phyloP scores from a whole-genome alignment of 129 eudicot genomes.

The Flaveria bidentis region DNA sequence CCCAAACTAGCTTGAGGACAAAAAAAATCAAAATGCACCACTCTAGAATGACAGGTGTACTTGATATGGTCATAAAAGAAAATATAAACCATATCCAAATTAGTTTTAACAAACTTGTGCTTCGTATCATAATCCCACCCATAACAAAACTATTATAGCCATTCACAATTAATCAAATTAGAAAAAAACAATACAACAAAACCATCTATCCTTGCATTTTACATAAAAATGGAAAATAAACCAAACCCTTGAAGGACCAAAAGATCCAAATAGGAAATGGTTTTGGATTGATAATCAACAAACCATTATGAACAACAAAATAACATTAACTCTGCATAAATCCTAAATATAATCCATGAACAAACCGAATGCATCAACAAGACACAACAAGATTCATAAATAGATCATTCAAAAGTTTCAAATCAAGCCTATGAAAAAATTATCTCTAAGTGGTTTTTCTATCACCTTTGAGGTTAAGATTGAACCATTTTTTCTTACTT shows the following conservation, averaged over 20 bases:
- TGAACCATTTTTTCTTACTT: constrained; percentile 77
- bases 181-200: neutral
- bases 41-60: too few relatives aligned
- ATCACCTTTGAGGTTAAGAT: constrained; percentile 70
- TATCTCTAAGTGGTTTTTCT: constrained; percentile 40
- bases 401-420: neutral
- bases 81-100: neutral
- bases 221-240: neutral
- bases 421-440: constrained; percentile 4
- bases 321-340: constrained; percentile 14
- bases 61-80: too few relatives aligned
- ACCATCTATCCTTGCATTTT: neutral
- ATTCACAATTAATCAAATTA: neutral
- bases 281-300: constrained; percentile 11
- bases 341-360: neutral
- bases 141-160: neutral
- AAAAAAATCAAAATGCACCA: too few relatives aligned
- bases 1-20: too few relatives aligned
- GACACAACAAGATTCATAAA: constrained; percentile 25
- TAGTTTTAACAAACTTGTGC: too few relatives aligned
- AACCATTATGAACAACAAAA: constrained; percentile 33
- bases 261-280: neutral
- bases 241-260: constrained; percentile 13
- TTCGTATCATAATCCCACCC: too few relatives aligned
- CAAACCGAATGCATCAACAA: neutral